phyloP scores from a whole-genome alignment of 2,329 filamentous ascomycete genomes.

The Xylariaceae sp. region DNA sequence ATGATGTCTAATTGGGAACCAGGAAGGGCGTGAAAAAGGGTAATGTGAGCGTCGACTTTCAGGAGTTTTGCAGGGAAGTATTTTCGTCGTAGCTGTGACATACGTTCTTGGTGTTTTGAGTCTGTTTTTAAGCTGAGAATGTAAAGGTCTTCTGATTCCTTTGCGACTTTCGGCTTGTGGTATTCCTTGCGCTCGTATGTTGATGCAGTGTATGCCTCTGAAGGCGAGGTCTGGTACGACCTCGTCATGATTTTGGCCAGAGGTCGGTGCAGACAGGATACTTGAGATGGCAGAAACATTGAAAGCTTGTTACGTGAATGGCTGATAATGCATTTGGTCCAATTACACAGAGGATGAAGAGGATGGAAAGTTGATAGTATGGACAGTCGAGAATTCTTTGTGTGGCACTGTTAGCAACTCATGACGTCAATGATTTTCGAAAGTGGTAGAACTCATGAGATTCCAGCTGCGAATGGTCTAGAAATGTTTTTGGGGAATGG shows the following conservation, averaged over 20 bases:
- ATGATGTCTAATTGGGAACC: constrained; percentile 8
- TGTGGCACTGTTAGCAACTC: neutral
- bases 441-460: neutral
- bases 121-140: constrained; percentile 17
- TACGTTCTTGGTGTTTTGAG: constrained; percentile 6
- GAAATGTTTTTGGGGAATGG: neutral
- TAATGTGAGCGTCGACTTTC: constrained; percentile 19
- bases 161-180: constrained; percentile 7
- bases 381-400: neutral
- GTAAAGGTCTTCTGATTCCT: constrained; percentile 11
- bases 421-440: neutral
- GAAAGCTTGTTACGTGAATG: no score
- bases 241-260: no score
- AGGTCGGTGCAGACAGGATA: no score
- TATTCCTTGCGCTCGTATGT: constrained; percentile 2
- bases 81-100: constrained; percentile 13
- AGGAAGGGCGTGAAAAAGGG: constrained; percentile 22
- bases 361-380: neutral
- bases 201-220: no score
- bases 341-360: neutral
- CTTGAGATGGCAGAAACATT: no score
- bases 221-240: no score
- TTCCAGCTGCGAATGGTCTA: neutral
- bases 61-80: constrained; percentile 16
- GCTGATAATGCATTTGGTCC: neutral